phyloP scores from a whole-genome alignment of 768 basidiomycete species.

The Pleurotus salmoneostramineus region DNA sequence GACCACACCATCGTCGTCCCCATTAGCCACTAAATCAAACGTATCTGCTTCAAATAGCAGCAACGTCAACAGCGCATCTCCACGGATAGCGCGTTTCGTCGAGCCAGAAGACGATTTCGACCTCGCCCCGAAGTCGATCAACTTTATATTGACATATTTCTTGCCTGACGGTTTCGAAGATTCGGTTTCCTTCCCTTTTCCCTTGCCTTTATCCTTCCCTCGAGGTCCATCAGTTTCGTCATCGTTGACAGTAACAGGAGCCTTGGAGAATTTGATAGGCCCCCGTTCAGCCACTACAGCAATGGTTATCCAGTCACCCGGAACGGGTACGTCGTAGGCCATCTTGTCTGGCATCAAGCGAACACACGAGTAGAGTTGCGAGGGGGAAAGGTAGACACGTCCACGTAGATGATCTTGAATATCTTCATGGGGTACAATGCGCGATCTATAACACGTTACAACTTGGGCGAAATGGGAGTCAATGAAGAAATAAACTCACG shows the following conservation, averaged over 20 bases:
- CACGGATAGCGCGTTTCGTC: conserved; percentile 52
- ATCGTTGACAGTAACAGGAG: conserved; percentile 53
- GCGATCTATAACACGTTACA: conserved; percentile 47
- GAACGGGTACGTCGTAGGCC: conserved; percentile 87
- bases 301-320: conserved; percentile 93
- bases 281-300: conserved; percentile 93
- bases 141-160: conserved; percentile 83
- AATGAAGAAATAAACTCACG: conserved; percentile 44
- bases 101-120: conserved; percentile 45
- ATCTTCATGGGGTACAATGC: conserved; percentile 68
- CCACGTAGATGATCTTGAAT: conserved; percentile 78
- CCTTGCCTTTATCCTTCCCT: conserved; percentile 23
- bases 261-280: conserved; percentile 66
- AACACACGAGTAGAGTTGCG: conserved; percentile 82
- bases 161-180: conserved; percentile 50
- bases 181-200: conserved; percentile 26
- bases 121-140: conserved; percentile 75
- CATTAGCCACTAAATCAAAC: conserved; percentile 50
- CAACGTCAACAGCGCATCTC: conserved; percentile 81
- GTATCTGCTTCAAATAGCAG: conserved; percentile 87
- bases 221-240: conserved; percentile 35
- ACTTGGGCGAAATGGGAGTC: neutral
- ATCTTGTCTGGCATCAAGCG: conserved; percentile 74
- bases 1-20: conserved; percentile 28
- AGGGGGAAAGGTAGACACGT: conserved; percentile 86